A percentile compares a stretch with the other conserved stretches of the same genome.
These are phyloP conservation scores for Saksenaea vasiformis DNA, from an alignment of 371 early-diverging fungal genomes.

Conservation along the genomic window DNA sequence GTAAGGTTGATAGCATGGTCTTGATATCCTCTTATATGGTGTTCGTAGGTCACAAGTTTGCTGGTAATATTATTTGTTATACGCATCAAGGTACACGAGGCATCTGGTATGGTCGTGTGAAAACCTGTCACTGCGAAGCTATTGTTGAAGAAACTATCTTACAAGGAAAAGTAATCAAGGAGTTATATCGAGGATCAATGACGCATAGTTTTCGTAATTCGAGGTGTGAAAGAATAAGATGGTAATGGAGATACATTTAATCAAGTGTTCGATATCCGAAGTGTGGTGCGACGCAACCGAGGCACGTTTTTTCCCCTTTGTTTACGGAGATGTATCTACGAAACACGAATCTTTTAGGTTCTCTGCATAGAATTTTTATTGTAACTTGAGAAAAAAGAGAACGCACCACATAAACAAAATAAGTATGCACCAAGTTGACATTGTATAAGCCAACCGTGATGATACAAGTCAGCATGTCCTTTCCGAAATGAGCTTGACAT, in stretches of 20 bases:
- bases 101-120: conserved; percentile 63
- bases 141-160: conserved; percentile 54
- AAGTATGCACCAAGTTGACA: too few relatives aligned
- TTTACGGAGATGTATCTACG: too few relatives aligned
- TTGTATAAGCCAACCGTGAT: too few relatives aligned
- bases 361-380: too few relatives aligned
- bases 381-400: too few relatives aligned
- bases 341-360: too few relatives aligned
- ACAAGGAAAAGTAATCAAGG: conserved; percentile 50
- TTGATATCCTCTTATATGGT: background rate
- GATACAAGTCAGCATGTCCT: too few relatives aligned
- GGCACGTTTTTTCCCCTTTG: too few relatives aligned
- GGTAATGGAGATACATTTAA: conserved; percentile 9
- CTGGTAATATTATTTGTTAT: conserved; percentile 70
- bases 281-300: too few relatives aligned
- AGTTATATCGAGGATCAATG: conserved; percentile 58
- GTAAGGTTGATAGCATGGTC: conserved; percentile 21
- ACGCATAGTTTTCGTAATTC: conserved; percentile 36
- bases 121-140: conserved; percentile 48
- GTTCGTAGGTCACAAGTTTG: conserved; percentile 67
- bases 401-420: too few relatives aligned
- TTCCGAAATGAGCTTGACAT: too few relatives aligned
- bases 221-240: conserved; percentile 22
- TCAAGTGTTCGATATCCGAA: too few relatives aligned
- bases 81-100: conserved; percentile 47